Conservation (phyloP, 169 alveolate genomes). For the Cardiosporidium cionae region DNA sequence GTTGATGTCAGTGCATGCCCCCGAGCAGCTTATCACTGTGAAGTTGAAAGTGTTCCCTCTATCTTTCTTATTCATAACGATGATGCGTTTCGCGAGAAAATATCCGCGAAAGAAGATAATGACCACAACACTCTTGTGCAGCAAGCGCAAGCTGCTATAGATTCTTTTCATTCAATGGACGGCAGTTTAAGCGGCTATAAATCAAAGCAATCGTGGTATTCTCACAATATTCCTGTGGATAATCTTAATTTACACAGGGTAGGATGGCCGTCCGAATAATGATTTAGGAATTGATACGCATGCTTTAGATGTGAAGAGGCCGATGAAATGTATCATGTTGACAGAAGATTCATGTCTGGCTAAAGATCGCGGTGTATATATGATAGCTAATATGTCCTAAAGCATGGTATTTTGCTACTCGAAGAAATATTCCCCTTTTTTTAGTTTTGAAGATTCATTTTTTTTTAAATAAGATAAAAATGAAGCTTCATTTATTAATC, state of each 20-base stretch:
- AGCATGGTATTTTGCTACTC: too few relatives aligned
- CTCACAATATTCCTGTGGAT: constrained; percentile 29
- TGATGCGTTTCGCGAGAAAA: constrained; percentile 28
- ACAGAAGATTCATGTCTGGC: too few relatives aligned
- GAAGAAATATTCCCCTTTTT: too few relatives aligned
- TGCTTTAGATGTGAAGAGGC: too few relatives aligned
- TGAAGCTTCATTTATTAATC: too few relatives aligned
- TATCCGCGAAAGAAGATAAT: constrained; percentile 5
- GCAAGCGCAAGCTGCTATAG: neutral
- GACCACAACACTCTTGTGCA: constrained; percentile 4
- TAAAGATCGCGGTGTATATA: too few relatives aligned
- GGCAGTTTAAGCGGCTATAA: neutral
- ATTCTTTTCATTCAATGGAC: constrained; percentile 1
- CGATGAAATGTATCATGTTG: too few relatives aligned
- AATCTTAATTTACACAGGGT: constrained; percentile 28
- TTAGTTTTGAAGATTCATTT: too few relatives aligned
- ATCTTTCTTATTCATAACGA: constrained; percentile 16
- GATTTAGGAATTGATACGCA: too few relatives aligned
- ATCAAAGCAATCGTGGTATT: constrained; percentile 2
- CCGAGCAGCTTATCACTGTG: neutral
- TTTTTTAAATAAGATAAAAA: too few relatives aligned
- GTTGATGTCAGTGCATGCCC: neutral
- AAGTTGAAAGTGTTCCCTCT: constrained; percentile 23
- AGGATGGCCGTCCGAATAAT: constrained; percentile 29
- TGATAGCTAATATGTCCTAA: too few relatives aligned